phyloP scores from a whole-genome alignment of 768 basidiomycete species.

The Vararia minispora region DNA sequence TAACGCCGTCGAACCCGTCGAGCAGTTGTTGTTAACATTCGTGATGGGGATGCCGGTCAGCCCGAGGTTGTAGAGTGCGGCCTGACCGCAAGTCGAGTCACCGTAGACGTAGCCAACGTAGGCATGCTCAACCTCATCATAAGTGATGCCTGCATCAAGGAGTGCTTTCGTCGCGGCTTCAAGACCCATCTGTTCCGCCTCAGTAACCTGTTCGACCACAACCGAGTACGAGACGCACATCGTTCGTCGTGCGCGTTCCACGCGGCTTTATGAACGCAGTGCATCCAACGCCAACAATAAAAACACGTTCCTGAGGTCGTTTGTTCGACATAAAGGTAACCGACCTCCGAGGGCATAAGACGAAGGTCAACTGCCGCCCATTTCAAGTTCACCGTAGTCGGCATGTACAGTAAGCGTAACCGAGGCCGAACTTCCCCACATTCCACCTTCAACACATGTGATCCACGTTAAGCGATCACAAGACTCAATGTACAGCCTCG shows the following conservation, averaged over 20 bases:
- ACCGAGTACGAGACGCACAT: conserved; percentile 31
- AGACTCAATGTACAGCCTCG: no score
- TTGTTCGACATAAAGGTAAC: conserved; percentile 3
- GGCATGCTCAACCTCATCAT: conserved; percentile 64
- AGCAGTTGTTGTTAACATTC: conserved; percentile 85
- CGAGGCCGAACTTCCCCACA: no score
- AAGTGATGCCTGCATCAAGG: conserved; percentile 84
- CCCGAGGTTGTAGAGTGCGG: conserved; percentile 74
- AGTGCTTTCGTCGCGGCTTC: conserved; percentile 84
- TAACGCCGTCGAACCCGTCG: conserved; percentile 71
- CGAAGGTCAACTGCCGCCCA: neutral
- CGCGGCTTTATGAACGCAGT: conserved; percentile 71
- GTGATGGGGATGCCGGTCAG: conserved; percentile 76
- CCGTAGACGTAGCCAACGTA: conserved; percentile 74
- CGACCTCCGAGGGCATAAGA: neutral
- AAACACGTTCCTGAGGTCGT: conserved; percentile 21
- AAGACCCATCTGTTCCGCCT: conserved; percentile 78
- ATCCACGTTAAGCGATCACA: no score
- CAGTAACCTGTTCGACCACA: no score
- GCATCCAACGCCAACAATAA: conserved; percentile 63
- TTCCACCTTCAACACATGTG: no score
- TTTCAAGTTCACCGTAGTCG: conserved; percentile 2
- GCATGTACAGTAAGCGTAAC: no score
- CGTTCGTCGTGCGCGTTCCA: conserved; percentile 35
- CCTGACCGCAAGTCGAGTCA: conserved; percentile 71